Base-by-base conservation (phyloP, 768 basidiomycete genomes). In the Macrolepiota dolichaula region DNA sequence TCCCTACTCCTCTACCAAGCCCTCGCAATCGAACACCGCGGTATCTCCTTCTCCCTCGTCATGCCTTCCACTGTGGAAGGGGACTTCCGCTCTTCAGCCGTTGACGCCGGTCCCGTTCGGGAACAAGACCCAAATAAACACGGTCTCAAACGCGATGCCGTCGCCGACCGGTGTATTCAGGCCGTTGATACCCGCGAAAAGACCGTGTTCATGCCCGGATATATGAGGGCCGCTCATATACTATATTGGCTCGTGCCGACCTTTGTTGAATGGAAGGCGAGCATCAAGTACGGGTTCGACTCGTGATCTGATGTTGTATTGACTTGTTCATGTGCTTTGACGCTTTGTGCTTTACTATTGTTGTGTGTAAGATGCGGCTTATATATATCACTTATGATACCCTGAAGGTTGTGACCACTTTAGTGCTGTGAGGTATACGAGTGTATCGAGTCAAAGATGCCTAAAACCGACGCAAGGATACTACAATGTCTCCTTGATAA, bases 11-110 rank as follows among this genome's bases (percentile, higher is more conserved):
- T 95, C 59, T 94, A 86, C 71, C 90, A 91, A 71, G 79, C 88
- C 0, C 84, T 94, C 35, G 77, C 92, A 3, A 89, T 93, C 62
- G 93, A 94, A 65, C 88, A 94, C 63, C 89, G 91, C 5, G 68
- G 72, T 2, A 83, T 95, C 65, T 50, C 73, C 0, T 93, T 92
- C 71, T 79, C 85, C 0, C 77, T 77, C 59, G 66, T 89, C 66
- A 70, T 92, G 2, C 91, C 91, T 7, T 79, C 79, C 36, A 92
- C 91, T 11, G 82, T 94, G 32, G 84, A 91, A 65, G 90, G 91
- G 38, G 77, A 82, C 66, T 94, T 94, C 73, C 86, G 92, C n/a
- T 81, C 85, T 0, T 87, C 87, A 2, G 91, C 92, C 0, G 88
- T 91, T 11, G 90, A 94, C 65, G 73, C 77, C 6, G 77, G 77